Base-by-base conservation (phyloP, 169 alveolate genomes). In the Toxoplasma gondii region DNA sequence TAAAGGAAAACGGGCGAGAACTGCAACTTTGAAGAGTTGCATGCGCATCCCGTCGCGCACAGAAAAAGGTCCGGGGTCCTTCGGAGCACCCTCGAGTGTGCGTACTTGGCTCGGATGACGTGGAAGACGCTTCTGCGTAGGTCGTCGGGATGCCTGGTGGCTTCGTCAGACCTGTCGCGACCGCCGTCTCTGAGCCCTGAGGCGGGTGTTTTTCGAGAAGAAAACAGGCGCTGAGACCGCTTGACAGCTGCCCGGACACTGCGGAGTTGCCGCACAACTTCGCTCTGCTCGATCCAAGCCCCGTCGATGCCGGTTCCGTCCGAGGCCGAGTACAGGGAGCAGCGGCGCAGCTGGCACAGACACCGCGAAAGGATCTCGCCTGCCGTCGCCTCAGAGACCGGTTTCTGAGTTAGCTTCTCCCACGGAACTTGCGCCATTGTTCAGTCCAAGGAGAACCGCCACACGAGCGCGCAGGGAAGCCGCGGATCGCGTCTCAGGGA, bases 381-480 rank as follows among this genome's bases (percentile, higher is more conserved):
- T 5, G 90, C 90, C 41, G 31, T 49, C 36, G n/a, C 90, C 34
- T 38, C 90, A 31, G 90, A 29, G 90, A 82, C 90, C 1, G 90
- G 90, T 31, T 49, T 38, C 67, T 82, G 90, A 4, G 67, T 4
- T 2, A 82, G 44, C 29, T 27, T 38, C 90, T 82, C 69, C 90
- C 90, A 82, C 90, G 90, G 90, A 16, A 82, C 90, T 43, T 82
- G 90, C 53, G 90, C 90, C 90, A 82, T 78, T 7, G 4, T 78
- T 17, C 39, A 10, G 22, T 45, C 44, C 4, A 10, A 38, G 4
- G 86, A 31, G 86, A 78, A 45, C 9, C 12, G 29, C 27, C 9
- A 78, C 27, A n/a, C n/a, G 86, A 78, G 86, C 78, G 58, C 2
- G n/a, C 44, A 64, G 74, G 7, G 74, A 7, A 64, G 74, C 34